A percentile compares a stretch with the other conserved stretches of the same genome.
Conservation (phyloP, 768 basidiomycete genomes). For the Pisolithus albus region DNA sequence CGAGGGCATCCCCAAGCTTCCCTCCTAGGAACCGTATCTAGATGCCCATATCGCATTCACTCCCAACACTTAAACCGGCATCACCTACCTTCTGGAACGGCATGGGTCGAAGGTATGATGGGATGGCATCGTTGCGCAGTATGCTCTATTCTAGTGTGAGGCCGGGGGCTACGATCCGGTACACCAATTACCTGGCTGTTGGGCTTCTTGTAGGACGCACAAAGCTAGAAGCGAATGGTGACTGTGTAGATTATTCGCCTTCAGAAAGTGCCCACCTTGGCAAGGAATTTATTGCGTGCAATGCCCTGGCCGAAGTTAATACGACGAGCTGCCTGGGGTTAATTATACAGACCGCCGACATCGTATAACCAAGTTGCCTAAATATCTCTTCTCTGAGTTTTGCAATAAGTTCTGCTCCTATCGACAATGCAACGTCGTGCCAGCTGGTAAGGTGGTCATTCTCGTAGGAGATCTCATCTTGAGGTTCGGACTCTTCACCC, state of each 20-base stretch:
- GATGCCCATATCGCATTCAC: neutral
- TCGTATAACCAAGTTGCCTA: slow-evolving; percentile 80
- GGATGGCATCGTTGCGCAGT: slow-evolving; percentile 75
- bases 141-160: slow-evolving; percentile 51
- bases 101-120: slow-evolving; percentile 76
- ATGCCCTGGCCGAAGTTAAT: slow-evolving; percentile 53
- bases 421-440: slow-evolving; percentile 88
- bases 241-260: neutral
- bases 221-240: slow-evolving; percentile 44
- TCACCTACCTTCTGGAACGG: slow-evolving; percentile 73
- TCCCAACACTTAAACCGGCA: neutral
- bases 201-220: slow-evolving; percentile 88
- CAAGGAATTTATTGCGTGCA: slow-evolving; percentile 88
- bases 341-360: slow-evolving; percentile 64
- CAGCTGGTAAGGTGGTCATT: slow-evolving; percentile 51
- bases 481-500: slow-evolving; percentile 14
- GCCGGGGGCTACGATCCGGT: neutral
- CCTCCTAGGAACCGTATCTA: slow-evolving; percentile 94
- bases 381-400: slow-evolving; percentile 63
- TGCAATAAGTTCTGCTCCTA: slow-evolving; percentile 84
- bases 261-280: slow-evolving; percentile 54
- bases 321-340: neutral
- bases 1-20: slow-evolving; percentile 84
- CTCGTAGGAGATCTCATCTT: slow-evolving; percentile 9
- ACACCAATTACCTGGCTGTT: slow-evolving; percentile 59